phyloP scores from a whole-genome alignment of 2,329 filamentous ascomycete species.

The Triangularia setosa region DNA sequence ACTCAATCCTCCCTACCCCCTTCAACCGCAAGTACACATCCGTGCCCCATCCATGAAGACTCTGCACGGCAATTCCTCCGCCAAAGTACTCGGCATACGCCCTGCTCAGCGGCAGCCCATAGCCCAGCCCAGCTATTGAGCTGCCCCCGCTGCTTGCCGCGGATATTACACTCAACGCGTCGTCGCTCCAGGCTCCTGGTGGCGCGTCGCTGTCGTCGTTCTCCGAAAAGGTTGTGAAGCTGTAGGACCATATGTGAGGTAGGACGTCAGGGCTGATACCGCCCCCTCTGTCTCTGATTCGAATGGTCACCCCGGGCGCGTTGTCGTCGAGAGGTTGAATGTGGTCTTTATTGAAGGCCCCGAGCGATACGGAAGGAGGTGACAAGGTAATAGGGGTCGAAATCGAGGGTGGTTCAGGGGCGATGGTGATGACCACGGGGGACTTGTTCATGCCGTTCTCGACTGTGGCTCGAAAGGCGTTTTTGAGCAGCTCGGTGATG shows the following conservation, averaged over 20 bases:
- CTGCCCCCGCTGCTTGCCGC: constrained; percentile 67
- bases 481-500: constrained; percentile 92
- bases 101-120: constrained; percentile 82
- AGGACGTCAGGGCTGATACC: constrained; percentile 83
- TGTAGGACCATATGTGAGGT: constrained; percentile 92
- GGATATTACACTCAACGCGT: constrained; percentile 73
- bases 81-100: constrained; percentile 99
- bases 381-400: constrained; percentile 30
- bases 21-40: constrained; percentile 65
- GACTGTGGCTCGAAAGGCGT: constrained; percentile 89
- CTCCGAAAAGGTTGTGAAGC: constrained; percentile 90
- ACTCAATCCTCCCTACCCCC: constrained; percentile 55
- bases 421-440: constrained; percentile 88
- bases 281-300: constrained; percentile 91
- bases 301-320: constrained; percentile 84
- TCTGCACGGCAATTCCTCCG: constrained; percentile 92
- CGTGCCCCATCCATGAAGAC: constrained; percentile 85
- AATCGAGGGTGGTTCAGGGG: constrained; percentile 53
- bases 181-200: constrained; percentile 42
- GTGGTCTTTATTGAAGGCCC: constrained; percentile 41
- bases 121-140: constrained; percentile 88
- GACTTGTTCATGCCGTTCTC: constrained; percentile 76
- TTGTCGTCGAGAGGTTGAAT: constrained; percentile 59
- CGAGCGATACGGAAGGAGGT: constrained; percentile 35
- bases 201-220: constrained; percentile 41